These are phyloP conservation scores for Cadophora luteo-olivacea DNA, from an alignment of 2,329 filamentous ascomycete species.

Conservation along the genomic window DNA sequence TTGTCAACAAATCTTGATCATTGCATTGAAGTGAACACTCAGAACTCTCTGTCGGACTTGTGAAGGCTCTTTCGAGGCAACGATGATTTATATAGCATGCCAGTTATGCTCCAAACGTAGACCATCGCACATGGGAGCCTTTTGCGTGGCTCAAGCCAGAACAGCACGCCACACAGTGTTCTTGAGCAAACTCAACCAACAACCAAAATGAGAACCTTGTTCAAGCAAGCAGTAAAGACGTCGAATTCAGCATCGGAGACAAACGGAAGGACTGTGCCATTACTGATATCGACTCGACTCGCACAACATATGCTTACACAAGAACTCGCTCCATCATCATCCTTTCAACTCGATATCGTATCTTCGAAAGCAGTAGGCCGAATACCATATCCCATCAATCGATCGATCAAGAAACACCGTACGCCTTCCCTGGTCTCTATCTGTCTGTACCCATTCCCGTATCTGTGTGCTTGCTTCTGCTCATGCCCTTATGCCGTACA, in stretches of 20 bases:
- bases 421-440: slow-evolving; percentile 30
- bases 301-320: slow-evolving; percentile 14
- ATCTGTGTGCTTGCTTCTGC: slow-evolving; percentile 1
- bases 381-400: not conserved
- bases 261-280: not conserved
- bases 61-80: not conserved
- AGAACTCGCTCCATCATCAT: not conserved
- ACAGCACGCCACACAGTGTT: not conserved
- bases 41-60: not conserved
- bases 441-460: slow-evolving; percentile 3
- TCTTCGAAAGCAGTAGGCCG: not conserved
- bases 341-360: slow-evolving; percentile 3
- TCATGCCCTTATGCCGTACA: slow-evolving; percentile 10
- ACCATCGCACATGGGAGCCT: not conserved
- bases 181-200: not conserved
- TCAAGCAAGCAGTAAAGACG: not conserved
- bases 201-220: not conserved
- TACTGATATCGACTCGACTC: slow-evolving; percentile 4
- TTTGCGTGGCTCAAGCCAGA: not conserved
- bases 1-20: not conserved
- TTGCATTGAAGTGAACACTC: not conserved
- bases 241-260: not conserved
- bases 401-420: slow-evolving; percentile 30
- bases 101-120: not conserved
- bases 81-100: not conserved